Conservation (phyloP, 2,329 filamentous ascomycete genomes). For the Talaromyces sp. region DNA sequence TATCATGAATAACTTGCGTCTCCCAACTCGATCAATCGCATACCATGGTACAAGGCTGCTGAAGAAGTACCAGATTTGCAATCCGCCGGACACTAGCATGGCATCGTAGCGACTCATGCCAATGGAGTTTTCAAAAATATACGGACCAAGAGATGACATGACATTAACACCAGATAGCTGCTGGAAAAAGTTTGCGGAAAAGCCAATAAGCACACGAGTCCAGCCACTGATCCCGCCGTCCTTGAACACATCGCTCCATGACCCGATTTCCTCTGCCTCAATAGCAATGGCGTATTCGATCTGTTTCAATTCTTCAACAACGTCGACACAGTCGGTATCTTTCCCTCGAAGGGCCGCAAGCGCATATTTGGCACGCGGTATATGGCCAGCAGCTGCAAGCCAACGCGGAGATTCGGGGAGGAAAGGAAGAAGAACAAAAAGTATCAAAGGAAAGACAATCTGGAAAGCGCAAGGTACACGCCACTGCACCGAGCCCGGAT, state of each 20-base stretch:
- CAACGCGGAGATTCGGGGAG: slow-evolving; percentile 21
- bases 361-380: slow-evolving; percentile 13
- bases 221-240: slow-evolving; percentile 19
- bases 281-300: slow-evolving; percentile 41
- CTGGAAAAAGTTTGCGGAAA: slow-evolving; percentile 26
- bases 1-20: slow-evolving; percentile 10
- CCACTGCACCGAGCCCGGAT: slow-evolving; percentile 18
- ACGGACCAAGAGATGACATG: slow-evolving; percentile 35
- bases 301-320: slow-evolving; percentile 20
- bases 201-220: slow-evolving; percentile 18
- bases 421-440: slow-evolving; percentile 15
- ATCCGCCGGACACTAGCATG: slow-evolving; percentile 35
- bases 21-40: slow-evolving; percentile 19
- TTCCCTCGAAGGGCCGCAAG: slow-evolving; percentile 15
- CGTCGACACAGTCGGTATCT: slow-evolving; percentile 44
- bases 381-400: slow-evolving; percentile 14
- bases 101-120: slow-evolving; percentile 29
- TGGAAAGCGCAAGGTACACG: slow-evolving; percentile 20
- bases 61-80: slow-evolving; percentile 30
- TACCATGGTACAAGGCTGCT: slow-evolving; percentile 29
- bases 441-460: slow-evolving; percentile 15
- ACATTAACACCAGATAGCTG: slow-evolving; percentile 40
- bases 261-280: slow-evolving; percentile 28
- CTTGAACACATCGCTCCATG: slow-evolving; percentile 12
- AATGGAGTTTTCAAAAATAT: slow-evolving; percentile 37